A percentile compares a stretch with the other conserved stretches of the same genome.
phyloP scores from a whole-genome alignment of 2,329 filamentous ascomycete species.

The Phyllosticta ampelicida region DNA sequence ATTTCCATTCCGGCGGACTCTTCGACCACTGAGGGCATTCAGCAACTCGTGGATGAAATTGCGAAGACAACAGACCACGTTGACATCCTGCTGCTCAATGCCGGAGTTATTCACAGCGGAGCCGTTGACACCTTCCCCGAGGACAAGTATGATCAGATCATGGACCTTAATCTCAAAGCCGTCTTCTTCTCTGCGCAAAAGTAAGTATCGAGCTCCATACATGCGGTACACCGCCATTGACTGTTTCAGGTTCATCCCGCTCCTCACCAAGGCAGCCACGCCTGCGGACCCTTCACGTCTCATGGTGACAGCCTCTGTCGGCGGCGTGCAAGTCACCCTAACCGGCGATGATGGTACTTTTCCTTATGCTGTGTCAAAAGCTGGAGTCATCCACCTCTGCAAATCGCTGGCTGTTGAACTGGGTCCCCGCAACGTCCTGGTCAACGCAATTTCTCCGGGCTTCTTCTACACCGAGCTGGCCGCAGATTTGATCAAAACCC shows the following conservation, averaged over 20 bases:
- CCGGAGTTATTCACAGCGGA: slow-evolving; percentile 29
- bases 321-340: slow-evolving; percentile 27
- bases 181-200: slow-evolving; percentile 29
- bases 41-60: slow-evolving; percentile 22
- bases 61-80: slow-evolving; percentile 20
- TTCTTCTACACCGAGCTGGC: slow-evolving; percentile 30
- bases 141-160: slow-evolving; percentile 24
- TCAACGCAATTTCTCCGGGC: slow-evolving; percentile 29
- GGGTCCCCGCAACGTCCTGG: slow-evolving; percentile 29
- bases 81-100: slow-evolving; percentile 31
- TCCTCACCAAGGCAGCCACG: slow-evolving; percentile 25
- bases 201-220: slow-evolving; percentile 14
- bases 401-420: slow-evolving; percentile 31
- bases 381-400: slow-evolving; percentile 28
- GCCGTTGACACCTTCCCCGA: slow-evolving; percentile 29
- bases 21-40: slow-evolving; percentile 27
- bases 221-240: neutral
- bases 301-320: slow-evolving; percentile 27
- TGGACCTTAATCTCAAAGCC: slow-evolving; percentile 31
- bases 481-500: slow-evolving; percentile 26
- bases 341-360: slow-evolving; percentile 29
- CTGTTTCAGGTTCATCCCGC: slow-evolving; percentile 21
- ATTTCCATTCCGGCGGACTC: slow-evolving; percentile 29
- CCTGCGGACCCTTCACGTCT: slow-evolving; percentile 26
- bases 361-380: slow-evolving; percentile 31